These are phyloP conservation scores for Colletotrichum sp. DNA, from an alignment of 2,329 filamentous ascomycete species.

Conservation along the genomic window DNA sequence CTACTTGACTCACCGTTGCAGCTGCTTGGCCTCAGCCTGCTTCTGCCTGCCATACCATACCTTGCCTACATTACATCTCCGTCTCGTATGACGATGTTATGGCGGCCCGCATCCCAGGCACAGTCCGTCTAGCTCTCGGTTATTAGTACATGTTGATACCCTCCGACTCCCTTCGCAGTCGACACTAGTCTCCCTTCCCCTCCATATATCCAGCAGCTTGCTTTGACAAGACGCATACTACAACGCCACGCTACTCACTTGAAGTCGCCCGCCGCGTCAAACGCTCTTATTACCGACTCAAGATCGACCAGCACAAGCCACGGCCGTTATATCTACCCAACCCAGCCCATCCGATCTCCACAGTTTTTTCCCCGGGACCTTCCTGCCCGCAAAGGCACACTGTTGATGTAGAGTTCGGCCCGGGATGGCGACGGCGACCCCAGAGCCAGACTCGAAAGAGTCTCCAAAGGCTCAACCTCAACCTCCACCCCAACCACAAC, in stretches of 20 bases:
- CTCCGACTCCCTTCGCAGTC: background rate
- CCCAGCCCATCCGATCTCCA: slow-evolving; percentile 8
- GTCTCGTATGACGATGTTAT: slow-evolving; percentile 10
- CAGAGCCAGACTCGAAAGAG: slow-evolving; percentile 23
- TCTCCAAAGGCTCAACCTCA: slow-evolving; percentile 8
- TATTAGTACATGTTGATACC: slow-evolving; percentile 13
- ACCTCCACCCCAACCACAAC: slow-evolving; percentile 8
- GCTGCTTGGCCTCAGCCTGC: slow-evolving; percentile 16
- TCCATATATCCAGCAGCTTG: background rate
- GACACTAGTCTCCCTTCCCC: background rate
- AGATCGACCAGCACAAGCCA: background rate
- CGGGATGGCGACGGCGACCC: slow-evolving; percentile 23
- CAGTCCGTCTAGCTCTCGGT: background rate
- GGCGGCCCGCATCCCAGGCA: background rate
- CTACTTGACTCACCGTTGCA: slow-evolving; percentile 5
- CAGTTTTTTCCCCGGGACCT: background rate
- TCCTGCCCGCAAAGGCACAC: slow-evolving; percentile 7
- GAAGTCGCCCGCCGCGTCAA: background rate
- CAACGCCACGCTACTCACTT: background rate
- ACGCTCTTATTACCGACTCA: background rate
- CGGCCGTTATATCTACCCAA: background rate
- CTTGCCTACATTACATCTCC: background rate
- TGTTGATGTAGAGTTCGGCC: slow-evolving; percentile 14
- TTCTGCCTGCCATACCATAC: slow-evolving; percentile 6
- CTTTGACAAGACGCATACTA: background rate